A percentile compares a stretch with the other conserved stretches of the same genome.
Evolutionary conservation across 768 basidiomycete genomes (phyloP).

Genomic region (button mushroom (Agaricus bisporus)): DNA sequence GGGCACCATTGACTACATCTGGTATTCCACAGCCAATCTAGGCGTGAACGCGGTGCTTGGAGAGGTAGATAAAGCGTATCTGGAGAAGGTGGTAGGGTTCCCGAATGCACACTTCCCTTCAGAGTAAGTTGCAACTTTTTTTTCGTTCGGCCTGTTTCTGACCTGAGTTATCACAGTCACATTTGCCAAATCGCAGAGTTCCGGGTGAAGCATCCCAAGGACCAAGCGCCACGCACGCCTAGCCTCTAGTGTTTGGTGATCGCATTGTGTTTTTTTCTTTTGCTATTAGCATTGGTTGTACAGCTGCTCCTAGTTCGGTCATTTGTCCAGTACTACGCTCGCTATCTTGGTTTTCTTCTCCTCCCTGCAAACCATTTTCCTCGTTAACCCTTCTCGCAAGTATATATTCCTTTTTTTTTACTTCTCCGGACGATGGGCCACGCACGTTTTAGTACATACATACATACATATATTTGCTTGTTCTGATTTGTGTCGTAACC

Average conservation of each 20-base stretch:
- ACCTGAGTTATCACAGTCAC: constrained; percentile 41
- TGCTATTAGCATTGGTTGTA: background rate
- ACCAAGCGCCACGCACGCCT: constrained; percentile 16
- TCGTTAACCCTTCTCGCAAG: constrained; percentile 3
- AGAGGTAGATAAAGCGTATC: constrained; percentile 77
- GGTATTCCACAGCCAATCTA: constrained; percentile 75
- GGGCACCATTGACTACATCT: constrained; percentile 90
- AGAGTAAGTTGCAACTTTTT: constrained; percentile 57
- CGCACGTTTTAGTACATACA: constrained; percentile 11
- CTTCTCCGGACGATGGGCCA: constrained; percentile 7
- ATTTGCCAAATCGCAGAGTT: constrained; percentile 69
- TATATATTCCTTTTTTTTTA: constrained; percentile 10
- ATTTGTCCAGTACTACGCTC: constrained; percentile 5
- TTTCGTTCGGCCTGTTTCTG: background rate
- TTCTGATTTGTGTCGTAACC: constrained; percentile 10
- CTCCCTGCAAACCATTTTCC: constrained; percentile 3
- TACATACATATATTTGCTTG: constrained; percentile 13
- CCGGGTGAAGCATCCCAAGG: constrained; percentile 71
- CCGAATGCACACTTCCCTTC: constrained; percentile 96
- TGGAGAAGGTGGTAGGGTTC: constrained; percentile 92
- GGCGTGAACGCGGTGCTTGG: constrained; percentile 80
- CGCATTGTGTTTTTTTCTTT: background rate
- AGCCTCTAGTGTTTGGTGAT: background rate
- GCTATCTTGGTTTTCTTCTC: constrained; percentile 6
- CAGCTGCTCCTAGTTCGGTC: constrained; percentile 7